Evolutionary conservation across 2,329 filamentous ascomycete species (phyloP).

Genomic region (Xylariaceae sp.): DNA sequence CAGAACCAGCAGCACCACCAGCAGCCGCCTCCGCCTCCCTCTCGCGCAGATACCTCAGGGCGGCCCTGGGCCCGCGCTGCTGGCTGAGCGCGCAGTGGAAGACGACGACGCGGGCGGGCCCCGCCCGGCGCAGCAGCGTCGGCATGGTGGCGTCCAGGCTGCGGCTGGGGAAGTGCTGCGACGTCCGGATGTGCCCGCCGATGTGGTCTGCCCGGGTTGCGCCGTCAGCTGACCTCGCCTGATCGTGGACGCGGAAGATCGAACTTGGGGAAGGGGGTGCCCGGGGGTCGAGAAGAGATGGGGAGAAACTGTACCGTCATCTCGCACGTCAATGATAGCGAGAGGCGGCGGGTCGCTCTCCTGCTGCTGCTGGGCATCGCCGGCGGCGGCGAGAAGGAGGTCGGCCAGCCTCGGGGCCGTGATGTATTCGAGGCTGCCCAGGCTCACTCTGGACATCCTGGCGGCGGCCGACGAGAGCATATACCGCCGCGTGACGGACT

Average conservation of each 20-base stretch:
- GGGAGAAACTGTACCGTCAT: conserved; percentile 51
- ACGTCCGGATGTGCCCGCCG: conserved; percentile 79
- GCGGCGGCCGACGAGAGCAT: too few species aligned
- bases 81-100: conserved; percentile 94
- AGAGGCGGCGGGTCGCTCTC: conserved; percentile 36
- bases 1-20: too few species aligned
- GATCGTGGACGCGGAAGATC: too few species aligned
- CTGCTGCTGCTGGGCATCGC: conserved; percentile 22
- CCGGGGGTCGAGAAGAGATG: not conserved
- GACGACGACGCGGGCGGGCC: conserved; percentile 73
- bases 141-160: conserved; percentile 71
- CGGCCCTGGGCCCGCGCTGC: conserved; percentile 79
- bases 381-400: conserved; percentile 46
- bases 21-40: conserved; percentile 43
- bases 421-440: conserved; percentile 60
- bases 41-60: conserved; percentile 70
- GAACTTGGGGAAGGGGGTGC: too few species aligned
- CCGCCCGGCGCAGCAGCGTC: conserved; percentile 70
- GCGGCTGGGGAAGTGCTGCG: conserved; percentile 65
- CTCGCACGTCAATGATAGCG: conserved; percentile 83
- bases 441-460: conserved; percentile 29
- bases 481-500: too few species aligned
- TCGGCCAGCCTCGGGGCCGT: conserved; percentile 60
- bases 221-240: too few species aligned
- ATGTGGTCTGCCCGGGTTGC: conserved; percentile 60